Evolutionary conservation across 495 filamentous ascomycete species (phyloP).

Genomic region (Penicillium steckii): DNA sequence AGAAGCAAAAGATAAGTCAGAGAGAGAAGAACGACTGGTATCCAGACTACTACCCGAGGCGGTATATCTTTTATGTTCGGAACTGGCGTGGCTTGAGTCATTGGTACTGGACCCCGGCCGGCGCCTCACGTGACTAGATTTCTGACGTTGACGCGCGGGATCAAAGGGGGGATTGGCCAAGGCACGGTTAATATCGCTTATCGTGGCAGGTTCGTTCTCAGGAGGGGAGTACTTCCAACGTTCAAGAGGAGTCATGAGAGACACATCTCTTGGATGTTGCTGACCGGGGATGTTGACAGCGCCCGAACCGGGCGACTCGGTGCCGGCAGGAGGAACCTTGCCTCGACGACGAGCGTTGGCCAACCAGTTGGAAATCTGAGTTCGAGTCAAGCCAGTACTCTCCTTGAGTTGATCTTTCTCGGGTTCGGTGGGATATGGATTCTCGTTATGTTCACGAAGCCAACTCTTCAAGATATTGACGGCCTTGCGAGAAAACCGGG

Average conservation of each 20-base stretch:
- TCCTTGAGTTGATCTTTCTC: conserved; percentile 73
- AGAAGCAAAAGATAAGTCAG: conserved; percentile 67
- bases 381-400: conserved; percentile 70
- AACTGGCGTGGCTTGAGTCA: conserved; percentile 63
- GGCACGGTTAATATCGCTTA: conserved; percentile 75
- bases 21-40: conserved; percentile 63
- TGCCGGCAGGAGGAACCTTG: conserved; percentile 63
- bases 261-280: conserved; percentile 39
- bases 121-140: conserved; percentile 43
- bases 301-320: conserved; percentile 56
- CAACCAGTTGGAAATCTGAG: conserved; percentile 82
- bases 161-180: conserved; percentile 59
- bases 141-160: conserved; percentile 47
- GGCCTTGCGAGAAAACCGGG: conserved; percentile 69
- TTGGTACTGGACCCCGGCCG: conserved; percentile 53
- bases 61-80: conserved; percentile 55
- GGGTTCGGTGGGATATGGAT: conserved; percentile 79
- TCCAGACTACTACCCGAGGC: conserved; percentile 73
- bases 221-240: conserved; percentile 85
- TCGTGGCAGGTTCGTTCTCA: conserved; percentile 81
- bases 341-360: conserved; percentile 79
- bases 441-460: conserved; percentile 69
- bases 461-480: conserved; percentile 75
- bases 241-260: conserved; percentile 77
- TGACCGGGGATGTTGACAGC: conserved; percentile 65